phyloP scores from a whole-genome alignment of 1,139 yeast species.

The Candida sp. region DNA sequence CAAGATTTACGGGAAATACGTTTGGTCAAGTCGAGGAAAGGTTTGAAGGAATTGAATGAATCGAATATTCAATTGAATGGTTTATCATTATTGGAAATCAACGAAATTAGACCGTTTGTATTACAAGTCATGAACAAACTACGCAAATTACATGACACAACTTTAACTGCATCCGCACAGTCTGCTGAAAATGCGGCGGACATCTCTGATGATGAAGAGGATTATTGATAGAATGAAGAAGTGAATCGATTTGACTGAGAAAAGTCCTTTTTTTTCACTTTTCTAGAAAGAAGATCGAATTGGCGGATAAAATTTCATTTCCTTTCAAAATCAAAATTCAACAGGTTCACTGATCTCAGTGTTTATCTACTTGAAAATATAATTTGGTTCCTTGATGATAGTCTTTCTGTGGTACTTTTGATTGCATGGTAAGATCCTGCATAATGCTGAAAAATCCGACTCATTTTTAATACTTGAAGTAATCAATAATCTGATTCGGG shows the following conservation, averaged over 20 bases:
- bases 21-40: slow-evolving; percentile 75
- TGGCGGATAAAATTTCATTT: no score
- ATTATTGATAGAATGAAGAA: no score
- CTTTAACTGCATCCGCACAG: slow-evolving; percentile 18
- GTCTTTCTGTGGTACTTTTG: no score
- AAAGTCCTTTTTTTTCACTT: no score
- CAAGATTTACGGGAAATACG: slow-evolving; percentile 87
- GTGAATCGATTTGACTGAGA: no score
- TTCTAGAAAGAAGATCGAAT: no score
- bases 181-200: slow-evolving; percentile 18
- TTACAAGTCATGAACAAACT: slow-evolving; percentile 76
- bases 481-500: no score
- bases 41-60: slow-evolving; percentile 75
- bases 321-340: no score
- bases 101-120: slow-evolving; percentile 83
- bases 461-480: no score
- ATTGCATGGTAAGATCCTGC: background rate
- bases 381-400: no score
- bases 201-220: slow-evolving; percentile 13
- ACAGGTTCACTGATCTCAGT: no score
- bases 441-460: background rate
- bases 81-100: slow-evolving; percentile 77
- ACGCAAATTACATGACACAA: slow-evolving; percentile 47
- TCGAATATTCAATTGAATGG: slow-evolving; percentile 83
- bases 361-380: no score